Evolutionary conservation across 305 asterid genomes (phyloP).

Genomic region (Fraxinus latifolia): DNA sequence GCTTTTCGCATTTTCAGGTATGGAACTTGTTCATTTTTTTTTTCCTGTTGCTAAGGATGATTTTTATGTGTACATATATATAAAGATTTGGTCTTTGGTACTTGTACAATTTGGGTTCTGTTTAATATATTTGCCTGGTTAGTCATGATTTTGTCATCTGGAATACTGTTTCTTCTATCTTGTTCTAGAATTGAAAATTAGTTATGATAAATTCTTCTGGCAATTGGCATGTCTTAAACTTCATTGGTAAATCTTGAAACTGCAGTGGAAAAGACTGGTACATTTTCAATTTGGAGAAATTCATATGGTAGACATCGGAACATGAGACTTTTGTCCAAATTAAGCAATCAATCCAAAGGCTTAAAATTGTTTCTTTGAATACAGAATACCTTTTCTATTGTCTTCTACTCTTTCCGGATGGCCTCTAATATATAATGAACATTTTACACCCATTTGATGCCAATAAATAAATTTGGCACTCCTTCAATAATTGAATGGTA

Average conservation of each 20-base stretch:
- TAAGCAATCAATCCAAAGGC: not conserved
- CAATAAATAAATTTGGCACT: not conserved
- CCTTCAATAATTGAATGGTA: not conserved
- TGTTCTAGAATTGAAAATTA: not conserved
- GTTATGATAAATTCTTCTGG: not conserved
- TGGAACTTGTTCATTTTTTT: conserved; percentile 15
- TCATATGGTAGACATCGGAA: not conserved
- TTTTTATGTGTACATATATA: conserved; percentile 1
- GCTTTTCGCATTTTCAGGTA: conserved; percentile 76
- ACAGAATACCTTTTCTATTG: not conserved
- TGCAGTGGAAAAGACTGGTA: not conserved
- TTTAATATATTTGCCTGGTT: not conserved
- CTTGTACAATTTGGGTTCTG: not conserved
- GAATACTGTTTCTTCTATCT: not conserved
- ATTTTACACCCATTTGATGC: not conserved
- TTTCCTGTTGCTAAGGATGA: not conserved
- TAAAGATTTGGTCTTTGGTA: not conserved
- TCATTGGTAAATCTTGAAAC: not conserved
- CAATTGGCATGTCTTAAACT: not conserved
- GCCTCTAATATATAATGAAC: not conserved
- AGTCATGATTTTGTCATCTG: not conserved
- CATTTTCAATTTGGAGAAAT: not conserved
- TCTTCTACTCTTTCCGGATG: not conserved
- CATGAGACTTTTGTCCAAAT: not conserved
- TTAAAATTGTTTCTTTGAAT: not conserved